Conservation (phyloP, 75 land plant species). For the Ceratopteris richardii region DNA sequence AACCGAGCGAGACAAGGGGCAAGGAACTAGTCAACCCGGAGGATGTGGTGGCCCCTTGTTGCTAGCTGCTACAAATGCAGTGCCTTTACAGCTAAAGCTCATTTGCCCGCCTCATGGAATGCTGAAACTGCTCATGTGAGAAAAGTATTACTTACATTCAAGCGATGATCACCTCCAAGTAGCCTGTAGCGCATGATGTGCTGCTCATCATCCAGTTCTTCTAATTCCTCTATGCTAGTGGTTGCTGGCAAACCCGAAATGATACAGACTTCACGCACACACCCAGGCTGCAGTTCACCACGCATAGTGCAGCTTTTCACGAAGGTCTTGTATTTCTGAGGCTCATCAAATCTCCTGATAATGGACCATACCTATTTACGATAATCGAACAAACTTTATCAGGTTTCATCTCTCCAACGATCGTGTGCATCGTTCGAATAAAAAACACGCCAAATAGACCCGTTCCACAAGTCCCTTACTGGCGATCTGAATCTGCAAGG, state of each 20-base stretch:
- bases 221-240: slow-evolving; percentile 55
- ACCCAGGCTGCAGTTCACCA: slow-evolving; percentile 45
- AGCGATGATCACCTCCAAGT: slow-evolving; percentile 38
- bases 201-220: slow-evolving; percentile 50
- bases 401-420: no score
- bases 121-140: no score
- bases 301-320: slow-evolving; percentile 49
- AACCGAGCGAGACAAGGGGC: no score
- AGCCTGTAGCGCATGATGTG: slow-evolving; percentile 51
- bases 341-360: slow-evolving; percentile 75
- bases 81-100: no score
- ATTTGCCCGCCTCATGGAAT: no score
- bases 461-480: slow-evolving; percentile 75
- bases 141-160: neutral
- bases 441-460: slow-evolving; percentile 70
- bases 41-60: no score
- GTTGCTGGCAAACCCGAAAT: slow-evolving; percentile 68
- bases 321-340: slow-evolving; percentile 72
- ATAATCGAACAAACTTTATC: no score
- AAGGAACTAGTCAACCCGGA: no score
- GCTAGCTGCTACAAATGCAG: no score
- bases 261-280: slow-evolving; percentile 53
- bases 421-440: no score
- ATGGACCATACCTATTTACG: slow-evolving; percentile 80
- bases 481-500: slow-evolving; percentile 19